Base-by-base conservation (phyloP, 164 flowering plant genomes). In the Vitis rupestris region DNA sequence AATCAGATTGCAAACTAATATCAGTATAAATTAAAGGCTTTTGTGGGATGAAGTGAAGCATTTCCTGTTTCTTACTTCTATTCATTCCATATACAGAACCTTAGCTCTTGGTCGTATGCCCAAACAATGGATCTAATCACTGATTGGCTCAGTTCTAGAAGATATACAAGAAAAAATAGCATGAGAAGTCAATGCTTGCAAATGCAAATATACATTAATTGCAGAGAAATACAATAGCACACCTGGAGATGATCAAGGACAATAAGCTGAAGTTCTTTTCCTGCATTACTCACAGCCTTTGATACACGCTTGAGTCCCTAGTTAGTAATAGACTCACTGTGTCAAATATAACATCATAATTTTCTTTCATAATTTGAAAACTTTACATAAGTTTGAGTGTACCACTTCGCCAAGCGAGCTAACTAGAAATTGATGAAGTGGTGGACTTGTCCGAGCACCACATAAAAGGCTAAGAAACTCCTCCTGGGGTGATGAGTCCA, bases 401-500 rank as follows among this genome's bases (percentile, higher is more conserved):
- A 95, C 99, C 88, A 64, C 83, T 91, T 95, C 99, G 58, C 93
- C 92, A 71, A 95, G 96, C 74, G 98, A 82, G 79, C 83, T 90
- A 61, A 88, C 97, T 56, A 95, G 83, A 85, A 95, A 95, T 68
- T 93, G 99, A 80, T 95, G 97, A 76, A 93, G 62, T 53, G 98
- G 79, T 53, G 98, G 94, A 83, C 98, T 93, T 62, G 88, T 90
- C 53, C 97, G 83, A 68, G 98, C 96, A 82, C 99, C 99, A 77
- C 89, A 84, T 68, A 95, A 74, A 70, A 95, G 90, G 82, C 97
- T 93, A 14, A 93, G 72, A 71, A 95, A 85, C 81, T 95, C 99
- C 77, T 93, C 99, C 71, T 93, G 93, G 59, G 99, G 86, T 73
- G 85, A 81, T 27, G 98, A 95, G 67, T 93, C 93, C 66, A 95